Evolutionary conservation across 2,329 filamentous ascomycete genomes (phyloP).

Genomic region (Aspergillus ochraceoroseus): DNA sequence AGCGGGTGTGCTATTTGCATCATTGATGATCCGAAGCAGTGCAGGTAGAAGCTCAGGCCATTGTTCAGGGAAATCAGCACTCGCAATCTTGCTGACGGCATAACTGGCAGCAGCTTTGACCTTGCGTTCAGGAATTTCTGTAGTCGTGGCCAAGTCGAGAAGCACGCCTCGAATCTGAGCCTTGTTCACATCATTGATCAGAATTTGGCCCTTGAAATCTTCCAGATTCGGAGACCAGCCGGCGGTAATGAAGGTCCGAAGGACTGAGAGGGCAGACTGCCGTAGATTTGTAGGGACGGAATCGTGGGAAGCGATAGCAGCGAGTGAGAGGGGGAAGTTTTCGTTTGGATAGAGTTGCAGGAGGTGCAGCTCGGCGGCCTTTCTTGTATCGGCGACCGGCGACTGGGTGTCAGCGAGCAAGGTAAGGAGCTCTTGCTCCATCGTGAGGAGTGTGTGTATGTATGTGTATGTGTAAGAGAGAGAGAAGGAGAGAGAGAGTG

Average conservation of each 20-base stretch:
- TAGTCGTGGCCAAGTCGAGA: conserved; percentile 69
- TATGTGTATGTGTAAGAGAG: too few species aligned
- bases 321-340: conserved; percentile 72
- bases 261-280: conserved; percentile 72
- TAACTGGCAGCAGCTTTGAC: conserved; percentile 85
- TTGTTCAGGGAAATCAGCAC: conserved; percentile 84
- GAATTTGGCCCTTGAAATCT: conserved; percentile 62
- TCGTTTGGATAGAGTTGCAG: conserved; percentile 62
- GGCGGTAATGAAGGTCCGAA: conserved; percentile 76
- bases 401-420: conserved; percentile 84
- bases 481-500: too few species aligned
- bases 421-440: conserved; percentile 90
- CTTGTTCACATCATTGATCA: conserved; percentile 69
- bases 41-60: conserved; percentile 87
- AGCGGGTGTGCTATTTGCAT: conserved; percentile 64
- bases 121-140: conserved; percentile 69
- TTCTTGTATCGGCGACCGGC: conserved; percentile 68
- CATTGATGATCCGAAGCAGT: conserved; percentile 66
- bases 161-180: conserved; percentile 66
- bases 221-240: conserved; percentile 77
- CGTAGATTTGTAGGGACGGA: conserved; percentile 69
- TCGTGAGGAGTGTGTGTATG: conserved; percentile 45
- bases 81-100: conserved; percentile 89
- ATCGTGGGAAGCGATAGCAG: conserved; percentile 72
- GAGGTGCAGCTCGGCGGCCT: conserved; percentile 79